Evolutionary conservation across 352 stramenopile species (phyloP).

Genomic region (Phytophthora pini): DNA sequence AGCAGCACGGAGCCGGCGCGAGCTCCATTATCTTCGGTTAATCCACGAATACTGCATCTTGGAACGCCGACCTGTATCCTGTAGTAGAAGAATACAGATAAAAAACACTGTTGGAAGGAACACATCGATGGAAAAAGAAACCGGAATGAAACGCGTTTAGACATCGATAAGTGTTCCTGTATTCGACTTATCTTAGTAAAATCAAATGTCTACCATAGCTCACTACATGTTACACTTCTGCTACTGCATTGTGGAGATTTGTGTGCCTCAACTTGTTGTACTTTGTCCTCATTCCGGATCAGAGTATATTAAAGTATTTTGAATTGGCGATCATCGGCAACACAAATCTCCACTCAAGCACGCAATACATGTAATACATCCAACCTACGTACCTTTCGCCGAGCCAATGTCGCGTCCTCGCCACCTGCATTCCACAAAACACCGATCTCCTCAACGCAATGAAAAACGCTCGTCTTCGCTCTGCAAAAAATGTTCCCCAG

Average conservation of each 20-base stretch:
- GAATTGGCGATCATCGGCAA: slow-evolving; percentile 63
- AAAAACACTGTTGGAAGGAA: too few species aligned
- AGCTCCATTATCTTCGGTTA: slow-evolving; percentile 90
- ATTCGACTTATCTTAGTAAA: not conserved
- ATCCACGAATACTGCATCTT: not conserved
- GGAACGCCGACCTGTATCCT: too few species aligned
- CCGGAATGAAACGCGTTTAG: slow-evolving; percentile 18
- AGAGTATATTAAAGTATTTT: slow-evolving; percentile 90
- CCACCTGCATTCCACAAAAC: slow-evolving; percentile 15
- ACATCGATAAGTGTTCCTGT: not conserved
- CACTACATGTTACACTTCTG: too few species aligned
- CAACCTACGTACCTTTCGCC: slow-evolving; percentile 26
- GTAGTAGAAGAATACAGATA: too few species aligned
- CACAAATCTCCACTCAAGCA: slow-evolving; percentile 29
- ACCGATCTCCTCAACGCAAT: slow-evolving; percentile 11
- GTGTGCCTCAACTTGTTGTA: slow-evolving; percentile 56
- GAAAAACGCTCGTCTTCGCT: slow-evolving; percentile 29
- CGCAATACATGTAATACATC: slow-evolving; percentile 11
- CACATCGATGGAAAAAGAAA: not conserved
- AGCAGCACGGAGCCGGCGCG: slow-evolving; percentile 72
- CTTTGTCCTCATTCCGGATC: slow-evolving; percentile 70
- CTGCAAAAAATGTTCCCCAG: slow-evolving; percentile 38
- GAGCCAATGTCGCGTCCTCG: not conserved
- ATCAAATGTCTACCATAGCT: too few species aligned
- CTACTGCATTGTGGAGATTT: slow-evolving; percentile 19